Evolutionary conservation across 768 basidiomycete genomes (phyloP).

Genomic region (Tulasnella sp.): DNA sequence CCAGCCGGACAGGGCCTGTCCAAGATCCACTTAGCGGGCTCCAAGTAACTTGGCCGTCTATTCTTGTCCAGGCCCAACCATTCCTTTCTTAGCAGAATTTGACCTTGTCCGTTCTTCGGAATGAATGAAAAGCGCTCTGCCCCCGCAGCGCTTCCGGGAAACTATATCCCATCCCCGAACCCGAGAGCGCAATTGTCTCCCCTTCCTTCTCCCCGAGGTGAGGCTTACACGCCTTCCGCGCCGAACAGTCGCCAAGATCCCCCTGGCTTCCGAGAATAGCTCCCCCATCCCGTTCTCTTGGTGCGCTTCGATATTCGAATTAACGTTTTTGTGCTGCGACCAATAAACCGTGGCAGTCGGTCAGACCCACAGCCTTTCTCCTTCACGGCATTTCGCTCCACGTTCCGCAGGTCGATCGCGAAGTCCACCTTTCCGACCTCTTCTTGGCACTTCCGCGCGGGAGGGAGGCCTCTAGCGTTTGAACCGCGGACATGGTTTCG

Average conservation of each 20-base stretch:
- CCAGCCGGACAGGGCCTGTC: neutral
- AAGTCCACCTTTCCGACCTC: no score
- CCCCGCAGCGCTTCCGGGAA: conserved; percentile 3
- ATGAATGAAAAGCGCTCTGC: no score
- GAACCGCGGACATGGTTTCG: no score
- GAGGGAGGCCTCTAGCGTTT: no score
- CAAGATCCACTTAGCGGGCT: neutral
- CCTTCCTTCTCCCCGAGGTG: neutral
- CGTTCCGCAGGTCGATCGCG: no score
- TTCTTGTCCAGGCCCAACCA: neutral
- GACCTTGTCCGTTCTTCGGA: no score
- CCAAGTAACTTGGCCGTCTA: neutral
- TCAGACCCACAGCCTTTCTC: neutral
- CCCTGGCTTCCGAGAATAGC: neutral
- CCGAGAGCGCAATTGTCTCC: neutral
- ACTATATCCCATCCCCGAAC: neutral
- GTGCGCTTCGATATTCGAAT: neutral
- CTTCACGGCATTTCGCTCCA: no score
- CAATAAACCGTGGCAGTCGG: neutral
- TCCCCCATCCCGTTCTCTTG: neutral
- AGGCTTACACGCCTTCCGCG: neutral
- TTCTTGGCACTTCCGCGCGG: no score
- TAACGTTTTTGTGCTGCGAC: neutral
- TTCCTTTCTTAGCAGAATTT: neutral
- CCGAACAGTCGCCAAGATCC: neutral